These are phyloP conservation scores for Mycothermus thermophilus DNA, from an alignment of 495 filamentous ascomycete species.

Conservation along the genomic window DNA sequence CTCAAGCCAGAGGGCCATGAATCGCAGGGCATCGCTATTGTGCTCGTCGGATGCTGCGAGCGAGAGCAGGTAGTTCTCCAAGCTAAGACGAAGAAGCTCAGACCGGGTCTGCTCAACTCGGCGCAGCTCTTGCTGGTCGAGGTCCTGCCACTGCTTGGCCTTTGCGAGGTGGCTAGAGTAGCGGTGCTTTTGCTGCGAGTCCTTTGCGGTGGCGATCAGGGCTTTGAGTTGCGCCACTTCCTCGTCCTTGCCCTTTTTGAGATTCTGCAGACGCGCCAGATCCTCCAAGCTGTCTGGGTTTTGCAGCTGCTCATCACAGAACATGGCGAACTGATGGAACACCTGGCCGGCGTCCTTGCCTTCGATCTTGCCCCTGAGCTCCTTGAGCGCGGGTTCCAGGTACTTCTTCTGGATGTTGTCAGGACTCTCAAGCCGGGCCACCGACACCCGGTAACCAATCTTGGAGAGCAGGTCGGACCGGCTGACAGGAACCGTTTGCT, in stretches of 20 bases:
- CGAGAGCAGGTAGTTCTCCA: conserved; percentile 89
- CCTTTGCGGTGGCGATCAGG: conserved; percentile 26
- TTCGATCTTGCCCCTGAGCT: conserved; percentile 53
- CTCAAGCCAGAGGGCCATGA: conserved; percentile 89
- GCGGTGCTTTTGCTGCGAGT: conserved; percentile 24
- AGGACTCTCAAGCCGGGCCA: conserved; percentile 84
- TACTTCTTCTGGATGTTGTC: conserved; percentile 78
- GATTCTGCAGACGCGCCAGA: conserved; percentile 60
- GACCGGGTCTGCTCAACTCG: conserved; percentile 59
- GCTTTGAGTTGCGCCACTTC: conserved; percentile 58
- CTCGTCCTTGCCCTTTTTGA: conserved; percentile 65
- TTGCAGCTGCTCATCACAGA: conserved; percentile 86
- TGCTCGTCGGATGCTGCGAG: conserved; percentile 72
- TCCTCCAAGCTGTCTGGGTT: conserved; percentile 76
- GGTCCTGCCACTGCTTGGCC: conserved; percentile 74
- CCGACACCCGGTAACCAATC: conserved; percentile 75
- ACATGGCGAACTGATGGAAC: conserved; percentile 85
- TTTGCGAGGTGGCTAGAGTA: conserved; percentile 37
- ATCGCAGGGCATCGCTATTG: conserved; percentile 83
- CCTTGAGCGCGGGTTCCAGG: conserved; percentile 65
- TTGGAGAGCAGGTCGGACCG: conserved; percentile 72
- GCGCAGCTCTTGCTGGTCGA: conserved; percentile 78
- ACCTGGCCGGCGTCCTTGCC: conserved; percentile 72
- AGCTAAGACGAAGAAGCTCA: conserved; percentile 67
- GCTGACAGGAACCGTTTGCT: conserved; percentile 60